A percentile compares a stretch with the other conserved stretches of the same genome.
Evolutionary conservation across 2,329 filamentous ascomycete genomes (phyloP).

Genomic region (Ascochyta rabiei): DNA sequence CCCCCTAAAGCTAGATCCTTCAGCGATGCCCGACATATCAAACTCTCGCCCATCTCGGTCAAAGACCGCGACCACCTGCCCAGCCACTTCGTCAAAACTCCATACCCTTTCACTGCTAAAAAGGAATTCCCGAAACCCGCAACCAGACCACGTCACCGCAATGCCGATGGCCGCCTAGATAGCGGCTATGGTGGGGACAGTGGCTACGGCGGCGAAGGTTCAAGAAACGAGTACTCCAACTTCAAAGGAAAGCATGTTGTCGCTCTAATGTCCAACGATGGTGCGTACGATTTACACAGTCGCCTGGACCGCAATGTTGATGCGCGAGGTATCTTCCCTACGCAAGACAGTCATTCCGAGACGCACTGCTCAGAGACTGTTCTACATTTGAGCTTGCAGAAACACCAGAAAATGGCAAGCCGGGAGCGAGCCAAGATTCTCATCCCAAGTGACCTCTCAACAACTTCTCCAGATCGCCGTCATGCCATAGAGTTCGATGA

Average conservation of each 20-base stretch:
- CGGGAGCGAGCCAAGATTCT: slow-evolving; percentile 1
- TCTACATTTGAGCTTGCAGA: slow-evolving; percentile 25
- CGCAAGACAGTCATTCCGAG: background rate
- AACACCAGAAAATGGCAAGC: background rate
- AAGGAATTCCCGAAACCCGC: slow-evolving; percentile 35
- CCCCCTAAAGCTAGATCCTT: slow-evolving; percentile 22
- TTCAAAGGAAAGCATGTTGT: slow-evolving; percentile 33
- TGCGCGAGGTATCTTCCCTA: slow-evolving; percentile 24
- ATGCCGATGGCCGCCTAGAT: slow-evolving; percentile 5
- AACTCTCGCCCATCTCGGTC: slow-evolving; percentile 22
- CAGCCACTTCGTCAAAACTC: slow-evolving; percentile 35
- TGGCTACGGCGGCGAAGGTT: slow-evolving; percentile 9
- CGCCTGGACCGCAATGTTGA: slow-evolving; percentile 29
- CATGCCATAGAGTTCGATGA: slow-evolving; percentile 37
- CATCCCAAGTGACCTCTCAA: slow-evolving; percentile 19
- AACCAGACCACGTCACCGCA: slow-evolving; percentile 23
- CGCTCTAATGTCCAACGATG: slow-evolving; percentile 22
- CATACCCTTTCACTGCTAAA: slow-evolving; percentile 34
- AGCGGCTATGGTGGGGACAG: slow-evolving; percentile 10
- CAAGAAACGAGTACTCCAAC: slow-evolving; percentile 14
- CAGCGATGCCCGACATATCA: slow-evolving; percentile 26
- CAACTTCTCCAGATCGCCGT: slow-evolving; percentile 21
- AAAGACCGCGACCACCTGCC: slow-evolving; percentile 27
- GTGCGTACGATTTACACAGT: slow-evolving; percentile 22
- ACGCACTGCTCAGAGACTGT: slow-evolving; percentile 15